Base-by-base conservation (phyloP, 1,284 basidiomycete genomes). In the Microbotryum saponariae region DNA sequence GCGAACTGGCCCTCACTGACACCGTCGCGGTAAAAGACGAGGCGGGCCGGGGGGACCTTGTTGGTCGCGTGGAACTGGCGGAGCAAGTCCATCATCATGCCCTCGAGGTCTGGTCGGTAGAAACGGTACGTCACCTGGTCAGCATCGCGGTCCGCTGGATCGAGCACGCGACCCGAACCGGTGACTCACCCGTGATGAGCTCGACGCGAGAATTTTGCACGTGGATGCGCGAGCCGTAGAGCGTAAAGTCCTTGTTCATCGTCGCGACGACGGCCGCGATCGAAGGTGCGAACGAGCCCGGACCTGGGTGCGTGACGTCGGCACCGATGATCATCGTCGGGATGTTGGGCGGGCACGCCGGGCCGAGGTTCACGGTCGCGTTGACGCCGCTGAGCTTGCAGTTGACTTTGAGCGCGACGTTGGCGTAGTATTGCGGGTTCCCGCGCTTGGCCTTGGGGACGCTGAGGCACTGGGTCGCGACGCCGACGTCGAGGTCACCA, bases 321-420 rank as follows among this genome's bases (percentile, higher is more conserved):
- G 88, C 87, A 7, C 88, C 88, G 29, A 89, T 81, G 37, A 89
- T 74, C 85, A 89, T 89, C 0, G 87, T 88, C 37, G 37, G 16
- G 37, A 42, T 42, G 37, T 42, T 42, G 37, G 37, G 12, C 16
- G 37, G 37, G 37, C 37, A 42, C 37, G 14, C 37, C 37, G 37
- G 37, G 37, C 37, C 37, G 37, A 42, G 37, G 14, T 23, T n/a
- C 18, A 59, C 44, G 27, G 37, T 52, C 66, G 88, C 86, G 70
- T 90, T 89, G 56, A 85, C 77, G 14, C 88, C 88, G 6, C 86
- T 85, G 59, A 88, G 74, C 77, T 90, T 89, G 79, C 85, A 85
- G 74, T 89, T 90, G 59, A 88, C 78, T 66, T 89, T 89, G 55
- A 89, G 76, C 0, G 85, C 84, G 29, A 89, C 85, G 70, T 89